Conservation (phyloP, 1,139 yeast species). For the Sugiyamaella novakii region DNA sequence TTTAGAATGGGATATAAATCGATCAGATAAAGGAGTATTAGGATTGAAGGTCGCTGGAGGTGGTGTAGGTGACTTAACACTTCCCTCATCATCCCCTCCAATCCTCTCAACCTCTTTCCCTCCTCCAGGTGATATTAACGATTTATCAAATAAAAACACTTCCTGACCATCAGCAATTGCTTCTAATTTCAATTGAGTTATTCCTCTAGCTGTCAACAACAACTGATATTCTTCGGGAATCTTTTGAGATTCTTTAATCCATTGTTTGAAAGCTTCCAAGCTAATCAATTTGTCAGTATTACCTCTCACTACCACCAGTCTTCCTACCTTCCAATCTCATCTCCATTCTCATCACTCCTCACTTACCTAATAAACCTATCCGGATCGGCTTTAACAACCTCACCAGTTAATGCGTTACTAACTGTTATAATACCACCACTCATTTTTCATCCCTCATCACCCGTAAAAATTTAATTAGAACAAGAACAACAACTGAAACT, state of each 20-base stretch:
- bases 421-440: conserved; percentile 27
- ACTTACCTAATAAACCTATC: conserved; percentile 33
- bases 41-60: too few relatives aligned
- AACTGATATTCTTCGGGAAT: conserved; percentile 36
- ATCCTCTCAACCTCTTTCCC: neutral
- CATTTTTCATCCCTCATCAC: conserved; percentile 1
- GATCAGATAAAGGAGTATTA: conserved; percentile 12
- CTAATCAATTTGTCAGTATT: conserved; percentile 15
- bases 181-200: conserved; percentile 38
- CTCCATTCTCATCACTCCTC: too few relatives aligned
- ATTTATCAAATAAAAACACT: conserved; percentile 37
- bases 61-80: neutral
- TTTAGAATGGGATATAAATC: conserved; percentile 15
- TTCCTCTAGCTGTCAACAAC: conserved; percentile 35
- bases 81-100: conserved; percentile 1
- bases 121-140: conserved; percentile 21
- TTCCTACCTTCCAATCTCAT: too few relatives aligned
- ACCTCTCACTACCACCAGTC: neutral
- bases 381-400: conserved; percentile 26
- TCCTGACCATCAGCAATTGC: conserved; percentile 34
- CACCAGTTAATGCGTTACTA: conserved; percentile 32
- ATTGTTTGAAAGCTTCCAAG: conserved; percentile 30
- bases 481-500: neutral
- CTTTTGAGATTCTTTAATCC: conserved; percentile 25
- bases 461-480: neutral